These are phyloP conservation scores for Penicillium griseofulvum DNA, from an alignment of 2,329 filamentous ascomycete species.

Conservation along the genomic window DNA sequence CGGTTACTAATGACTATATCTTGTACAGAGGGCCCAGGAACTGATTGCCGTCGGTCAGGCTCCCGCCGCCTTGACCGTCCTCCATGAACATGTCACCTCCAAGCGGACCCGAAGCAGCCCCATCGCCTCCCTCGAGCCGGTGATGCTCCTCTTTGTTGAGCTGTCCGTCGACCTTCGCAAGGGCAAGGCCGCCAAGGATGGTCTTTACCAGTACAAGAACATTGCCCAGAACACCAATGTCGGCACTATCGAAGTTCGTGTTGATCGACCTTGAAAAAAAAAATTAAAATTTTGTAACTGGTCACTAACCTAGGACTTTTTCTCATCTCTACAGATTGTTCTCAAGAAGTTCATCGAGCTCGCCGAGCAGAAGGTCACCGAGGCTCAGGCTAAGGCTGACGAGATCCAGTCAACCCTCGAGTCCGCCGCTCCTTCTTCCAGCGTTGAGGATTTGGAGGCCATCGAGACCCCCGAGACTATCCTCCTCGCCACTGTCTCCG, in stretches of 20 bases:
- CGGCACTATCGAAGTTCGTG: slow-evolving; percentile 77
- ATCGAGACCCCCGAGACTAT: slow-evolving; percentile 98
- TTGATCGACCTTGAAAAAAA: slow-evolving; percentile 31
- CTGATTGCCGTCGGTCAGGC: slow-evolving; percentile 96
- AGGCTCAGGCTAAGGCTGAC: slow-evolving; percentile 92
- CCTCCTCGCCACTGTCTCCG: slow-evolving; percentile 93
- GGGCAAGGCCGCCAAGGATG: slow-evolving; percentile 97
- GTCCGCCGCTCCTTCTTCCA: slow-evolving; percentile 66
- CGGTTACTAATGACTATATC: slow-evolving; percentile 20
- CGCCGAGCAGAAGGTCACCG: slow-evolving; percentile 91
- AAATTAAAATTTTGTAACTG: neutral
- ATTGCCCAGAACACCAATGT: slow-evolving; percentile 99
- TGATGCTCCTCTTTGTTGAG: slow-evolving; percentile 97
- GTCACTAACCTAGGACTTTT: slow-evolving; percentile 15
- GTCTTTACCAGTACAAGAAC: slow-evolving; percentile 99
- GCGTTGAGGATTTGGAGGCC: slow-evolving; percentile 92
- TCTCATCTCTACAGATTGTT: slow-evolving; percentile 60
- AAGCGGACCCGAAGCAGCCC: slow-evolving; percentile 97
- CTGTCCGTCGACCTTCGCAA: slow-evolving; percentile 96
- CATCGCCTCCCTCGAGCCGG: slow-evolving; percentile 92
- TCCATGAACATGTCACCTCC: slow-evolving; percentile 98
- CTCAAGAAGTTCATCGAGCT: slow-evolving; percentile 98
- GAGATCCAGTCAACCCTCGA: slow-evolving; percentile 88
- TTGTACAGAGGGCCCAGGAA: slow-evolving; percentile 76
- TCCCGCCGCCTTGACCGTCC: slow-evolving; percentile 84